Percentiles rank a stretch among this genome's conserved stretches.
phyloP scores from a whole-genome alignment of 1,139 yeast species.

The Meyerozyma sp. region DNA sequence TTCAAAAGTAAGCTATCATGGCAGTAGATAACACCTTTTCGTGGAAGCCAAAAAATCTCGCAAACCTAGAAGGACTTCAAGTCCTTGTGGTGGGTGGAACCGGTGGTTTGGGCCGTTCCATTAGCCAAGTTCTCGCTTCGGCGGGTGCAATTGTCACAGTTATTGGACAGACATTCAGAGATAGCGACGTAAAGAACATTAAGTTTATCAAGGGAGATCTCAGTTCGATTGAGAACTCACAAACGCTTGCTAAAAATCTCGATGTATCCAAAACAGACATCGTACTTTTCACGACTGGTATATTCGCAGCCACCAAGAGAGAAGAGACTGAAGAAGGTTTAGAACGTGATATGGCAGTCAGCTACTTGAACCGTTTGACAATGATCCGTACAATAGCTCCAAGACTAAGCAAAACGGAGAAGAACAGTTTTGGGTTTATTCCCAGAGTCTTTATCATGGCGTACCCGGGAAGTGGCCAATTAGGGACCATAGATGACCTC shows the following conservation, averaged over 20 bases:
- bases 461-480: conserved; percentile 23
- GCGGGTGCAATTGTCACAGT: conserved; percentile 26
- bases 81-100: conserved; percentile 32
- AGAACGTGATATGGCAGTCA: conserved; percentile 30
- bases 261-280: conserved; percentile 15
- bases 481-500: conserved; percentile 24
- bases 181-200: conserved; percentile 15
- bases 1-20: background rate
- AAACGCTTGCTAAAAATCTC: conserved; percentile 15
- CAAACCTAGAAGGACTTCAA: conserved; percentile 6
- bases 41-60: background rate
- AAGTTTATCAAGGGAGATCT: conserved; percentile 26
- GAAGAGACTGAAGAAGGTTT: conserved; percentile 27
- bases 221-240: conserved; percentile 16
- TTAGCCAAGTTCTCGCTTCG: conserved; percentile 14
- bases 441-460: conserved; percentile 31
- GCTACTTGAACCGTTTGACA: conserved; percentile 24
- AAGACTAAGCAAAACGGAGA: conserved; percentile 6
- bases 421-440: conserved; percentile 5
- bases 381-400: conserved; percentile 18
- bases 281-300: conserved; percentile 29
- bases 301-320: conserved; percentile 20
- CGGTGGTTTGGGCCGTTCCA: conserved; percentile 30
- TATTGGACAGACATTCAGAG: conserved; percentile 28
- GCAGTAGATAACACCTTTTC: background rate